These are phyloP conservation scores for Cunninghamia lanceolata DNA, from an alignment of 75 land plant genomes.

Conservation along the genomic window DNA sequence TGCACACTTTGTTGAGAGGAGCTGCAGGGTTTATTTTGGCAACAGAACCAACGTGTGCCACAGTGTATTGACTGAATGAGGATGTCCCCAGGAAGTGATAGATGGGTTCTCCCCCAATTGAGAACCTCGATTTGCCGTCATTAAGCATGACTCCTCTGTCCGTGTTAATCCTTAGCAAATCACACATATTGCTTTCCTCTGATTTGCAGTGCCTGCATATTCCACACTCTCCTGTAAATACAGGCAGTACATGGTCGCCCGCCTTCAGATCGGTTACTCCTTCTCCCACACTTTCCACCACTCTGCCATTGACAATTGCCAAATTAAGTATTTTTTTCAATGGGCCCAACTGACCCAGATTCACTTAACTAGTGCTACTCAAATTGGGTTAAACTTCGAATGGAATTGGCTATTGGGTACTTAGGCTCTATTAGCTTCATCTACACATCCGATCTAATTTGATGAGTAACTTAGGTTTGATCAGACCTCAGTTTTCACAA, in stretches of 20 bases:
- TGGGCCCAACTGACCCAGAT: no score
- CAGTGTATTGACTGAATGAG: conserved; percentile 71
- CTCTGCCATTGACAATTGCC: conserved; percentile 12
- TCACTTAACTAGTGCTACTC: no score
- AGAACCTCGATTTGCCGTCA: conserved; percentile 25
- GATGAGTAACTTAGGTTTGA: no score
- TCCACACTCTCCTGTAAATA: conserved; percentile 47
- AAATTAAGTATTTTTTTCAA: no score
- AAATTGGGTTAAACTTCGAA: no score
- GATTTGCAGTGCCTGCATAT: conserved; percentile 38
- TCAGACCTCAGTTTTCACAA: no score
- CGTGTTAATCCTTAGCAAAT: conserved; percentile 12
- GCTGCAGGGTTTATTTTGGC: conserved; percentile 49
- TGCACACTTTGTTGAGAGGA: conserved; percentile 51
- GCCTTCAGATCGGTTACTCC: conserved; percentile 28
- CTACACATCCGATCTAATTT: no score
- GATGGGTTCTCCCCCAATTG: conserved; percentile 22
- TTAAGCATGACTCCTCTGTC: conserved; percentile 25
- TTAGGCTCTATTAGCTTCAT: no score
- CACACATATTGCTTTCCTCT: conserved; percentile 38
- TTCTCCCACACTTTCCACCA: conserved; percentile 57
- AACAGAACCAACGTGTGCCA: conserved; percentile 46
- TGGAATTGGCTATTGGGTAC: no score
- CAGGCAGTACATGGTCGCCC: conserved; percentile 45
- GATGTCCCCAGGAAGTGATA: conserved; percentile 44